Evolutionary conservation across 495 filamentous ascomycete species (phyloP), one percentile per base, ranked within the genome.

Genomic region (Penicillium simplicissimum): DNA sequence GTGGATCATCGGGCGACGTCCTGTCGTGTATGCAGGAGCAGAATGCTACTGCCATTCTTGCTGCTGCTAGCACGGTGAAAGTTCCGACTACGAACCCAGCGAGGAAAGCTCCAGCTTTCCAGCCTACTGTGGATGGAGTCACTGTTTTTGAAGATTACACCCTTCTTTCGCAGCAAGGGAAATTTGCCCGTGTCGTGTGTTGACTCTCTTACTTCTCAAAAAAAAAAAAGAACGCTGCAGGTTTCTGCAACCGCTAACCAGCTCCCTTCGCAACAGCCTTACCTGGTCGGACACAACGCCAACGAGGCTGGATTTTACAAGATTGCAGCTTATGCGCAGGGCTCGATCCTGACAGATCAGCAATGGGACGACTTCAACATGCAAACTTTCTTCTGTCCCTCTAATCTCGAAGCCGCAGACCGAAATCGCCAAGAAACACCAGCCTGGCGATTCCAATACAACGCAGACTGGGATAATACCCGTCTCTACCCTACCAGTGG

Each of bases 361-460:
- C 59, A 69, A 51, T 80, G 77, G 75, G 57, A 72, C n/a, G 57
- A 64, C 1, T 79, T 81, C 65, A 75, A 81, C 54, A 65, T 74
- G 21, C 67, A 68, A 38, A 66, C 67, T 42, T 86, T 84, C 68
- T 78, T 72, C n/a, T n/a, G n/a, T n/a, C n/a, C n/a, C n/a, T n/a
- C n/a, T n/a, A n/a, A n/a, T n/a, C n/a, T n/a, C n/a, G n/a, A n/a
- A n/a, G n/a, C n/a, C n/a, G n/a, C n/a, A n/a, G n/a, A n/a, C n/a
- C n/a, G n/a, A n/a, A n/a, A n/a, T n/a, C n/a, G n/a, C n/a, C n/a
- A n/a, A n/a, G n/a, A 61, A 17, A 70, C 74, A 14, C 79, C 82
- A 0, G 74, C 72, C 14, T 86, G 82, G 81, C 75, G 76, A 19
- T 84, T 80, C 59, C 77, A 80, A 43, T 86, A 82, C 59, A 77